Percentiles rank a stretch among this genome's conserved stretches.
Evolutionary conservation across 2,329 filamentous ascomycete species (phyloP).

Genomic region (Paracamarosporium sp.): DNA sequence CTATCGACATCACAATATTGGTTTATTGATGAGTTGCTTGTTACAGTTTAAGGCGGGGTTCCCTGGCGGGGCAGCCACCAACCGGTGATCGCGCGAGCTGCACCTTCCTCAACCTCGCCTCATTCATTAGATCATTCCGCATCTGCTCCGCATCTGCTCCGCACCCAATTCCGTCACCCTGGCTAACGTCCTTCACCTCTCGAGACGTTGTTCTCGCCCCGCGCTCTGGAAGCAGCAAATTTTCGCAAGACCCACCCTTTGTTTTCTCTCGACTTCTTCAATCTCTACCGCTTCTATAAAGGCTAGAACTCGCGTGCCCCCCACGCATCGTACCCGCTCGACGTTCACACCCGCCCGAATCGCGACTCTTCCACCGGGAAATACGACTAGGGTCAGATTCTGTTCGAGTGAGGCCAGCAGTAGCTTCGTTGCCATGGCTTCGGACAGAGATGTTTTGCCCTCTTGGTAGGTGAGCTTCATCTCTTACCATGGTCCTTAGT

Average conservation of each 20-base stretch:
- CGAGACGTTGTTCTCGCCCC: conserved; percentile 46
- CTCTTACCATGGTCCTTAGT: background rate
- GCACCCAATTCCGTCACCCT: conserved; percentile 33
- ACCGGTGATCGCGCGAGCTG: conserved; percentile 20
- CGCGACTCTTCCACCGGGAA: conserved; percentile 16
- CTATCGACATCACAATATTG: background rate
- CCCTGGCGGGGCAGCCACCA: conserved; percentile 5
- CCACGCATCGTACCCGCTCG: conserved; percentile 23
- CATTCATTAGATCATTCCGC: conserved; percentile 13
- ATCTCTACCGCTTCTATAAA: conserved; percentile 22
- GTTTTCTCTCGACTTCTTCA: conserved; percentile 15
- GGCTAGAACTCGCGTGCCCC: conserved; percentile 25
- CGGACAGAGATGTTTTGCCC: conserved; percentile 55
- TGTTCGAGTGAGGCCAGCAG: conserved; percentile 42
- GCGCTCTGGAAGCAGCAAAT: conserved; percentile 31
- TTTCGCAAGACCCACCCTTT: conserved; percentile 18
- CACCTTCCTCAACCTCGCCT: conserved; percentile 1
- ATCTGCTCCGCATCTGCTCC: conserved; percentile 13
- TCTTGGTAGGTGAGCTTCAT: conserved; percentile 45
- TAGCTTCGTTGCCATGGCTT: conserved; percentile 49
- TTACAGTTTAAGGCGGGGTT: conserved; percentile 11
- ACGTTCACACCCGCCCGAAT: conserved; percentile 21
- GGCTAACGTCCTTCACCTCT: conserved; percentile 35
- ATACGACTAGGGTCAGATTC: conserved; percentile 30
- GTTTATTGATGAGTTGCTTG: background rate